phyloP scores from a whole-genome alignment of 176 grass and related monocot genomes.

The Oryza punctata region DNA sequence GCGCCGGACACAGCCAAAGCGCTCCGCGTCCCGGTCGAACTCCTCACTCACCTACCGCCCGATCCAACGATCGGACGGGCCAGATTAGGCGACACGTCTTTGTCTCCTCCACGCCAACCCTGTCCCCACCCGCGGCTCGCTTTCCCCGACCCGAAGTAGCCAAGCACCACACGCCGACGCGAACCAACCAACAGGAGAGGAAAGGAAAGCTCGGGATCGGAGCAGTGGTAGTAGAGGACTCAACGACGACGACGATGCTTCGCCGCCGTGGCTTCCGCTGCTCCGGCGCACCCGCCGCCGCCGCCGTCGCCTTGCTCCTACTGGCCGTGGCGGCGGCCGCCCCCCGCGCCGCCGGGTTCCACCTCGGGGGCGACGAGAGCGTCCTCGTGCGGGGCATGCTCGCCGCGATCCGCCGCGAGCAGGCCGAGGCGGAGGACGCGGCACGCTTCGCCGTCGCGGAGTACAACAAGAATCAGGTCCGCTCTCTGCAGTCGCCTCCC shows the following conservation, averaged over 20 bases:
- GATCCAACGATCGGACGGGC: conserved; percentile 30
- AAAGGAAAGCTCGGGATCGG: conserved; percentile 18
- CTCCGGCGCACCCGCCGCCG: background rate
- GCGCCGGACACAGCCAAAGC: background rate
- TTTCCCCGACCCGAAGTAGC: conserved; percentile 28
- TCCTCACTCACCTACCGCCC: background rate
- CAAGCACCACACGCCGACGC: conserved; percentile 46
- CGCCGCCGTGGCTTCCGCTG: conserved; percentile 20
- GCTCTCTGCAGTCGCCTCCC: background rate
- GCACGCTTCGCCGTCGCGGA: conserved; percentile 79
- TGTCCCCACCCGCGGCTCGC: conserved; percentile 30
- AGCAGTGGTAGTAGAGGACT: background rate
- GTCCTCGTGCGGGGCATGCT: conserved; percentile 53
- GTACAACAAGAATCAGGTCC: conserved; percentile 71
- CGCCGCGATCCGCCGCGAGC: conserved; percentile 53
- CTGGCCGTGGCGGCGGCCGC: background rate
- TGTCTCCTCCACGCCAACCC: conserved; percentile 47
- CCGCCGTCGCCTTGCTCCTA: conserved; percentile 4
- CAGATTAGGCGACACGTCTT: conserved; percentile 24
- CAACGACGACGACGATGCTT: background rate
- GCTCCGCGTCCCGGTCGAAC: background rate
- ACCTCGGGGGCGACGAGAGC: conserved; percentile 56
- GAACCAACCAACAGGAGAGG: background rate
- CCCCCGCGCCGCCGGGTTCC: conserved; percentile 42
- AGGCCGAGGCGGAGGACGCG: conserved; percentile 79